phyloP scores from a whole-genome alignment of 192 early-diverging fungal genomes.

The Phlyctochytrium arcticum region DNA sequence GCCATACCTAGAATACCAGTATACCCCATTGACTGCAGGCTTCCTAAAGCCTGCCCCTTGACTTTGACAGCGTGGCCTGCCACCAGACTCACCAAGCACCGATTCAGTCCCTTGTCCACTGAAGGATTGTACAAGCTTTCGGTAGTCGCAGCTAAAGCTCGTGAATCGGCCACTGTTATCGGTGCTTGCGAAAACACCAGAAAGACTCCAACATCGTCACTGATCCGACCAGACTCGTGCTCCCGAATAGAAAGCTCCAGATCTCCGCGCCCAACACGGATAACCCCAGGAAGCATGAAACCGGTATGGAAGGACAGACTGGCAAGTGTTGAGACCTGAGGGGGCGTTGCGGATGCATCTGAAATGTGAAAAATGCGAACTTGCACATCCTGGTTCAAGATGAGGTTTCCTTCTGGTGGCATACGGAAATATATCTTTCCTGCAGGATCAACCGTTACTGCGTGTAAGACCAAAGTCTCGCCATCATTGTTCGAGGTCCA shows the following conservation, averaged over 20 bases:
- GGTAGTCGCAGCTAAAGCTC: background rate
- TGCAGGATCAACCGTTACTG: slow-evolving; percentile 3
- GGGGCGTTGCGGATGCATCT: slow-evolving; percentile 19
- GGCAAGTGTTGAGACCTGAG: slow-evolving; percentile 45
- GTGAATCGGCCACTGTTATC: background rate
- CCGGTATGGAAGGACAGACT: slow-evolving; percentile 58
- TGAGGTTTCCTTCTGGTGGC: slow-evolving; percentile 1
- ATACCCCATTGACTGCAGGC: slow-evolving; percentile 37
- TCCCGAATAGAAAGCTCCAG: slow-evolving; percentile 44
- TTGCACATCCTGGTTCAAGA: slow-evolving; percentile 44
- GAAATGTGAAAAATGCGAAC: slow-evolving; percentile 41
- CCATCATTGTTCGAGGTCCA: background rate
- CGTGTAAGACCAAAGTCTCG: background rate
- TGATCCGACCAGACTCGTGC: slow-evolving; percentile 34
- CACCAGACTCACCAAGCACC: slow-evolving; percentile 41
- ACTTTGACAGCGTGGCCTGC: slow-evolving; percentile 38
- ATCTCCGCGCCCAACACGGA: slow-evolving; percentile 48
- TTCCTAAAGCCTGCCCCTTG: slow-evolving; percentile 30
- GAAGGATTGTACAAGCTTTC: slow-evolving; percentile 20
- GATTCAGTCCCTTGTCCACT: slow-evolving; percentile 32
- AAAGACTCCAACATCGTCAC: slow-evolving; percentile 41
- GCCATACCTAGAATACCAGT: slow-evolving; percentile 34
- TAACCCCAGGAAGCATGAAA: slow-evolving; percentile 53
- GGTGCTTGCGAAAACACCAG: slow-evolving; percentile 39
- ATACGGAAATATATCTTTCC: slow-evolving; percentile 22